Evolutionary conservation across 768 basidiomycete genomes (phyloP), one percentile per base, ranked within the genome.

Genomic region (Pulveroboletus sp.): DNA sequence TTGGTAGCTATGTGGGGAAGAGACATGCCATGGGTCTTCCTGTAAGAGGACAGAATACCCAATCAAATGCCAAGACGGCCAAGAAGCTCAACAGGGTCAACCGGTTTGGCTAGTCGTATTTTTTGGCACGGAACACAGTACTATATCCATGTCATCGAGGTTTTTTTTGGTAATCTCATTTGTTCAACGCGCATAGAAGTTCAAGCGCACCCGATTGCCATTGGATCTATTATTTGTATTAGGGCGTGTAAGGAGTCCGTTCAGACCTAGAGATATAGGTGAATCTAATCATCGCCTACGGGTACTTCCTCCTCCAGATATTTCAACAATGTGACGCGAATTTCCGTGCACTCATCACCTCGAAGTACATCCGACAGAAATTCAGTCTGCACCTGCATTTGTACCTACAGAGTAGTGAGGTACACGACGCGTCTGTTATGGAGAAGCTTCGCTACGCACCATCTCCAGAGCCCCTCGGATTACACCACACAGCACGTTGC

Each of bases 251-350:
- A 39, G 32, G 33, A 26, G 41, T 43, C 38, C 18, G 30, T 41
- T 31, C 8, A 43, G 46, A 28, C 44, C 53, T 55, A 57, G 36
- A 53, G 44, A 43, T 50, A 63, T 52, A 58, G 47, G 57, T 56
- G 50, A 62, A 52, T 68, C 69, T 76, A 95, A 70, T 96, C 93
- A 63, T 96, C 93, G 49, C 89, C 92, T 38, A 89, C 78, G 1
- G 93, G 93, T 26, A 95, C 84, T 68, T 99, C 96, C 69, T 99
- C 96, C 65, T 99, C 96, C 56, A 98, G 68, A 64, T 95, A 87
- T 69, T 93, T 89, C 49, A 96, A 71, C 57, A 99, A 71, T 58
- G 82, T 87, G 47, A 99, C 95, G 43, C 88, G 80, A 57, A 99
- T 86, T 68, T 96, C 95, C 21, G 95, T 98, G 55, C 74, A 83